These are phyloP conservation scores for Physcomitrellopsis africana DNA, from an alignment of 225 moss, liverwort and hornwort genomes.

Conservation along the genomic window DNA sequence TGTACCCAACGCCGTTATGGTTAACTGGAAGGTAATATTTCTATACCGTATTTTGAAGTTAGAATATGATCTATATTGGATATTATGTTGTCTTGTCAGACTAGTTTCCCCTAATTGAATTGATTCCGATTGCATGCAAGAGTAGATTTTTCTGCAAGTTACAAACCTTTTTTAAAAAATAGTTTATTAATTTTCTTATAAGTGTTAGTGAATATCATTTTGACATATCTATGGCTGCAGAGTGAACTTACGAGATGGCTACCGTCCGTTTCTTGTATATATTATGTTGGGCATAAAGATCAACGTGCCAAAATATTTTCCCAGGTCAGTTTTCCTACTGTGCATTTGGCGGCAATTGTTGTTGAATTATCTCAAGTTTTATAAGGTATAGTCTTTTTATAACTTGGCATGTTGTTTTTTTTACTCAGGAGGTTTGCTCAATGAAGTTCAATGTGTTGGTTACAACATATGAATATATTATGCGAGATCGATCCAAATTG, in stretches of 20 bases:
- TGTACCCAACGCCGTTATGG: constrained; percentile 98
- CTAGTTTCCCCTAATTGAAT: no score
- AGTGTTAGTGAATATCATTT: constrained; percentile 20
- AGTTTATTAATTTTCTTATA: constrained; percentile 1
- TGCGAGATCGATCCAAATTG: constrained; percentile 97
- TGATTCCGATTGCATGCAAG: no score
- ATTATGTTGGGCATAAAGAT: constrained; percentile 98
- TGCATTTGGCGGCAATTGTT: neutral
- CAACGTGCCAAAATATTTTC: constrained; percentile 87
- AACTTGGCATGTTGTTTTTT: constrained; percentile 24
- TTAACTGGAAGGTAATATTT: constrained; percentile 92
- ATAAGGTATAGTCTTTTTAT: constrained; percentile 15
- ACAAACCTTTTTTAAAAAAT: neutral
- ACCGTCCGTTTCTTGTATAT: constrained; percentile 97
- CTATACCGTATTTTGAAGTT: neutral
- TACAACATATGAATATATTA: constrained; percentile 97
- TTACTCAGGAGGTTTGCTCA: constrained; percentile 80
- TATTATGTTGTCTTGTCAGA: constrained; percentile 15
- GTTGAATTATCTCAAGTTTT: neutral
- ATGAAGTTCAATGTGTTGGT: constrained; percentile 99
- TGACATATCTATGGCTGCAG: constrained; percentile 50
- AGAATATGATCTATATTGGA: neutral
- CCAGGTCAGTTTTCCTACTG: constrained; percentile 56
- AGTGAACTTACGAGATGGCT: constrained; percentile 97
- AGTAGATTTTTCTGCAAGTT: neutral